Conservation (phyloP, 345 rosid species). For the Eutrema yunnanense region DNA sequence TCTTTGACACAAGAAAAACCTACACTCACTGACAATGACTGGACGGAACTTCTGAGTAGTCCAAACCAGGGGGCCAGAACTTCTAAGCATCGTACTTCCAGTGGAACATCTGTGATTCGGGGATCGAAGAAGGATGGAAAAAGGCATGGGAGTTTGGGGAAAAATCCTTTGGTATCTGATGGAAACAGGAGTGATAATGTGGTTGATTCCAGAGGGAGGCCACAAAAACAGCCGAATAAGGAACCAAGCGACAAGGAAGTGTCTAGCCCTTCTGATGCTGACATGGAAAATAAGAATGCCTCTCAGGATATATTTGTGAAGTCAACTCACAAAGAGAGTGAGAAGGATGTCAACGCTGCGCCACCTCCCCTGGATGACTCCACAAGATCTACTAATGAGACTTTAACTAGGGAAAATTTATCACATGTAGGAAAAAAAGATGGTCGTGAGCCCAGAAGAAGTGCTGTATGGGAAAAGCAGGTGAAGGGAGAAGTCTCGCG, state of each 20-base stretch:
- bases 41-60: constrained; percentile 76
- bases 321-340: constrained; percentile 25
- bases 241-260: constrained; percentile 49
- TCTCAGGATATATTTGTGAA: constrained; percentile 5
- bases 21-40: constrained; percentile 67
- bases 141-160: constrained; percentile 38
- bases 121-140: constrained; percentile 47
- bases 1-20: constrained; percentile 36
- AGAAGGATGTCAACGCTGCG: constrained; percentile 33
- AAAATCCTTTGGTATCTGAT: constrained; percentile 32
- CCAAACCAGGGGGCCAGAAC: constrained; percentile 35
- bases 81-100: constrained; percentile 28
- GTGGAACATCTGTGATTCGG: constrained; percentile 39
- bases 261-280: constrained; percentile 49
- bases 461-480: constrained; percentile 34
- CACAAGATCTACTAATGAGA: constrained; percentile 22
- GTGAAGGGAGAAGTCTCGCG: constrained; percentile 24
- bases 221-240: constrained; percentile 34
- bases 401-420: constrained; percentile 18
- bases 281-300: constrained; percentile 28
- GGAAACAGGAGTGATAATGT: constrained; percentile 40
- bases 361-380: constrained; percentile 28
- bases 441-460: constrained; percentile 32
- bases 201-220: constrained; percentile 27
- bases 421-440: constrained; percentile 24